phyloP scores from a whole-genome alignment of 371 early-diverging fungal genomes.

The Synchytrium microbalum region DNA sequence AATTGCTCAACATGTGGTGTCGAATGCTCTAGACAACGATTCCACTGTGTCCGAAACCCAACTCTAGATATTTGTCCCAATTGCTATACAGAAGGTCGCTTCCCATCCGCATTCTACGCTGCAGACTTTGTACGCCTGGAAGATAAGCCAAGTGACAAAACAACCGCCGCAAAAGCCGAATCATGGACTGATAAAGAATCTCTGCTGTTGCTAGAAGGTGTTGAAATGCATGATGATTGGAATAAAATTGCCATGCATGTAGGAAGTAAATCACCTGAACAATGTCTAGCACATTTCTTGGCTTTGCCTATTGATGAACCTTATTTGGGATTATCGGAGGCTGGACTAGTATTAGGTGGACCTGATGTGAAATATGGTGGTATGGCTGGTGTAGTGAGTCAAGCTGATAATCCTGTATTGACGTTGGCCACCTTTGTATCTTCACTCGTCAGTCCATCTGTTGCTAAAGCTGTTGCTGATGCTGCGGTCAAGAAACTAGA shows the following conservation, averaged over 20 bases:
- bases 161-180: conserved; percentile 24
- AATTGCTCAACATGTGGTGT: conserved; percentile 85
- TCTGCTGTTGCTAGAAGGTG: conserved; percentile 84
- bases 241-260: conserved; percentile 87
- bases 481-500: conserved; percentile 45
- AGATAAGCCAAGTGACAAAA: conserved; percentile 26
- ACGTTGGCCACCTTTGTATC: conserved; percentile 92
- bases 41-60: conserved; percentile 63
- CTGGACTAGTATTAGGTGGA: background rate
- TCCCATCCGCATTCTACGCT: conserved; percentile 73
- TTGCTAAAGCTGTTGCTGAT: conserved; percentile 84
- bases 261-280: conserved; percentile 83
- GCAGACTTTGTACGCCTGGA: conserved; percentile 82
- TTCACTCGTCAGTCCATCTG: conserved; percentile 80
- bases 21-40: conserved; percentile 71
- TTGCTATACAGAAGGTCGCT: conserved; percentile 91
- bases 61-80: conserved; percentile 76
- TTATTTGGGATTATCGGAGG: conserved; percentile 49
- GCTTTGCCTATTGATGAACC: conserved; percentile 94
- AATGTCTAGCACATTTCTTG: conserved; percentile 92
- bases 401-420: conserved; percentile 95
- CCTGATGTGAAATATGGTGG: conserved; percentile 21
- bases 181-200: conserved; percentile 95
- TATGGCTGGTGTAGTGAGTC: conserved; percentile 26
- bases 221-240: conserved; percentile 97